These are phyloP conservation scores for Cercophora sp. DNA, from an alignment of 495 filamentous ascomycete species.

Conservation along the genomic window DNA sequence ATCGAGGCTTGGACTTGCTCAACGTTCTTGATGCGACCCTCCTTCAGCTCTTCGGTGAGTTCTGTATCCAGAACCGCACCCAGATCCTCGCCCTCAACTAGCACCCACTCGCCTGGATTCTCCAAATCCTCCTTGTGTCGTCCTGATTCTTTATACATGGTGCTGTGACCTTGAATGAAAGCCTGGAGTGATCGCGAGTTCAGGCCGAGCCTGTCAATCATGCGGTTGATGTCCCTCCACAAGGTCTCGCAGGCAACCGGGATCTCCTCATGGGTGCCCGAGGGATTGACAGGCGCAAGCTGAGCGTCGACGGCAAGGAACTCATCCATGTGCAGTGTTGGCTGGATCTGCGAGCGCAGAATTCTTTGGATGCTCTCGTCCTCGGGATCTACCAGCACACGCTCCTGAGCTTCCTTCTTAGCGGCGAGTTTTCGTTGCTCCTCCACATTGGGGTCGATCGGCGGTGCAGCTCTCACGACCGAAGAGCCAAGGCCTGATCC, in stretches of 20 bases:
- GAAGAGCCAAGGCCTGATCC: conserved; percentile 2
- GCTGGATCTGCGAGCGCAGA: conserved; percentile 43
- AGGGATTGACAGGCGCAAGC: conserved; percentile 13
- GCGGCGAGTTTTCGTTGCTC: conserved; percentile 41
- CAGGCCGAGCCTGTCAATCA: conserved; percentile 88
- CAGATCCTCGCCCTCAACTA: conserved; percentile 68
- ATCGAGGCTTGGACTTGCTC: conserved; percentile 59
- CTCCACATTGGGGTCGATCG: conserved; percentile 35
- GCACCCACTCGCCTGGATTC: conserved; percentile 59
- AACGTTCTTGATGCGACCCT: conserved; percentile 60
- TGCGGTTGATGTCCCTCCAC: conserved; percentile 91
- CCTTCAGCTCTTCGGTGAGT: conserved; percentile 55
- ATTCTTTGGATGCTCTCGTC: conserved; percentile 52
- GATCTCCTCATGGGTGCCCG: conserved; percentile 58
- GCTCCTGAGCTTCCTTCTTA: conserved; percentile 46
- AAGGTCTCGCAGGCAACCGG: conserved; percentile 59
- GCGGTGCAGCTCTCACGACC: conserved; percentile 11
- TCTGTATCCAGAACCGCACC: conserved; percentile 51
- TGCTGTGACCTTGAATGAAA: conserved; percentile 63
- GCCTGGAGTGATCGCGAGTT: conserved; percentile 72
- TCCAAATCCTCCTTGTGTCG: conserved; percentile 58
- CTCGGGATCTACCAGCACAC: conserved; percentile 50
- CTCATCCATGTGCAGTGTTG: conserved; percentile 50
- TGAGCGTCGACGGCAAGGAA: conserved; percentile 46
- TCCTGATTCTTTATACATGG: conserved; percentile 44